These are phyloP conservation scores for Aphanomyces invadans DNA, from an alignment of 352 stramenopile genomes.

Conservation along the genomic window DNA sequence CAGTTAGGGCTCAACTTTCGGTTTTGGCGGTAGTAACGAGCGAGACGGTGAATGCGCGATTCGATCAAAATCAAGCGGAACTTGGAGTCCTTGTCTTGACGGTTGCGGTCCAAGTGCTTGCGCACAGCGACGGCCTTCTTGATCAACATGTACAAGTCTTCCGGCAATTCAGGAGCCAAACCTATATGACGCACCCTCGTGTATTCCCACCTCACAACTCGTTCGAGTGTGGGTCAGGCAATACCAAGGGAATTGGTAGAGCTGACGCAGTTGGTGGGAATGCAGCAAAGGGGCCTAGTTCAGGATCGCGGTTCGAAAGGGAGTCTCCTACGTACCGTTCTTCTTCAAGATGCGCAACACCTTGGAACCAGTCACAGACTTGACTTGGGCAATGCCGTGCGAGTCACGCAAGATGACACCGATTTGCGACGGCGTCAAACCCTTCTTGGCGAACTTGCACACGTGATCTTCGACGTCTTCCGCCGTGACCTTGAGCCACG, in stretches of 20 bases:
- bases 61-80: conserved; percentile 99
- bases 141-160: conserved; percentile 99
- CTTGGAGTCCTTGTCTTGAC: conserved; percentile 99
- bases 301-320: conserved; percentile 6
- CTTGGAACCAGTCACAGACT: conserved; percentile 97
- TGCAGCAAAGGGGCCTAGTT: conserved; percentile 15
- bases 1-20: conserved; percentile 98
- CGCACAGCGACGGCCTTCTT: conserved; percentile 99
- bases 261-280: conserved; percentile 12
- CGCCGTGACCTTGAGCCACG: conserved; percentile 96
- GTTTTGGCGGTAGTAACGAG: conserved; percentile 99
- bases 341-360: conserved; percentile 99
- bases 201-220: conserved; percentile 64
- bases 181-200: conserved; percentile 56
- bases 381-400: conserved; percentile 98
- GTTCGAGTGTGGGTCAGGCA: conserved; percentile 51
- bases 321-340: conserved; percentile 79
- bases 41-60: conserved; percentile 97
- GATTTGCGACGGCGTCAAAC: conserved; percentile 95
- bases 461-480: conserved; percentile 98
- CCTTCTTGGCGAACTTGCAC: conserved; percentile 99
- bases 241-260: conserved; percentile 39
- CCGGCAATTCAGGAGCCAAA: conserved; percentile 97
- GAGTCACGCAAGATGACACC: conserved; percentile 99
- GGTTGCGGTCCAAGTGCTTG: conserved; percentile 99